phyloP scores from a whole-genome alignment of 371 early-diverging fungal genomes.

The Apophysomyces variabilis region DNA sequence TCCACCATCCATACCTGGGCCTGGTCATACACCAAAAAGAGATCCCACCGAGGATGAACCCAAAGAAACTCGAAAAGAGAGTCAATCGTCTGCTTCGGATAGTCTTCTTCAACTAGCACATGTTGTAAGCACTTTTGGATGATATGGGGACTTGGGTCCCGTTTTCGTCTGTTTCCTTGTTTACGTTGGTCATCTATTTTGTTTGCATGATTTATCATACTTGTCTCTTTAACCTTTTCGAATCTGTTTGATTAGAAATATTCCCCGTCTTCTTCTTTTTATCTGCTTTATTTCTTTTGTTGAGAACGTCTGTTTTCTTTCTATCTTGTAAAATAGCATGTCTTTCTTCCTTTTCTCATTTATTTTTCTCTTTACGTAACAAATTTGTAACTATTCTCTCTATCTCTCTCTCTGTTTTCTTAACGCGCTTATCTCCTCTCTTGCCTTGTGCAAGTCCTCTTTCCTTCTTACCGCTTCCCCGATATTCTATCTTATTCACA shows the following conservation, averaged over 20 bases:
- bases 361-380: neutral
- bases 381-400: conserved; percentile 1
- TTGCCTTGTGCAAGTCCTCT: neutral
- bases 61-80: neutral
- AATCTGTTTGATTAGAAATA: no score
- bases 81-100: conserved; percentile 7
- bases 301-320: neutral
- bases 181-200: neutral
- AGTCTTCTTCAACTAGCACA: conserved; percentile 24
- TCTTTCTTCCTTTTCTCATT: neutral
- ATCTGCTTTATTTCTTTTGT: neutral
- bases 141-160: neutral
- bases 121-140: conserved; percentile 32
- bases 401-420: neutral
- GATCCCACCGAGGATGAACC: neutral
- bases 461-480: neutral
- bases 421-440: neutral
- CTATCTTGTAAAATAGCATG: conserved; percentile 1
- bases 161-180: neutral
- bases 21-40: neutral
- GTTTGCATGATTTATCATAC: neutral
- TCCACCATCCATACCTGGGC: conserved; percentile 1
- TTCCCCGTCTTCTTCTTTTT: neutral
- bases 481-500: no score
- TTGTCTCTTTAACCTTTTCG: neutral